Conservation (phyloP, 2,329 filamentous ascomycete species). For the Fusarium tricinctum region DNA sequence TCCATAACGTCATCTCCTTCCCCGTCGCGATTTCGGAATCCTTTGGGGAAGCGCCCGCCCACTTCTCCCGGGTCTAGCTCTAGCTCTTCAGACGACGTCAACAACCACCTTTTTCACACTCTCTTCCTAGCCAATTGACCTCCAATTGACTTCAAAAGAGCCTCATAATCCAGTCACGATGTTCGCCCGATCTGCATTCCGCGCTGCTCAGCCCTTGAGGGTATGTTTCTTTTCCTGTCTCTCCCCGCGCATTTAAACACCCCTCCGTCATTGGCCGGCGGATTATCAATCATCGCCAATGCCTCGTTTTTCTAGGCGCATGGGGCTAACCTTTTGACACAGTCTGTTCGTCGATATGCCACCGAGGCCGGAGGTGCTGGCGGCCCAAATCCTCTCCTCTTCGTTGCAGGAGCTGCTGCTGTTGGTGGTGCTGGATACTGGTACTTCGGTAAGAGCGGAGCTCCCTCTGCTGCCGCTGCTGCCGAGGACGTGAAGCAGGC, state of each 20-base stretch:
- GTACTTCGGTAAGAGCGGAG: conserved; percentile 64
- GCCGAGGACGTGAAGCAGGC: conserved; percentile 64
- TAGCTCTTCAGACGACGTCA: conserved; percentile 21
- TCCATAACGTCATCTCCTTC: conserved; percentile 39
- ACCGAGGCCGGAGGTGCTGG: conserved; percentile 69
- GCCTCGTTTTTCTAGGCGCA: neutral
- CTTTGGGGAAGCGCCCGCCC: conserved; percentile 23
- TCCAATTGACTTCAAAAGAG: conserved; percentile 43
- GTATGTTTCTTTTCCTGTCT: conserved; percentile 59
- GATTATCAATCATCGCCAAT: conserved; percentile 30
- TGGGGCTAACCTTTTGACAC: conserved; percentile 55
- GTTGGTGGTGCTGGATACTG: conserved; percentile 71
- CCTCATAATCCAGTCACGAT: conserved; percentile 60
- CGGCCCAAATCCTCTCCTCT: conserved; percentile 71
- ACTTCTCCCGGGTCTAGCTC: conserved; percentile 27
- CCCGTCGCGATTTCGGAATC: conserved; percentile 29
- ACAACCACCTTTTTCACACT: conserved; percentile 14
- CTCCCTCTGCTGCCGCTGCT: conserved; percentile 63
- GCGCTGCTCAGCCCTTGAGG: conserved; percentile 74
- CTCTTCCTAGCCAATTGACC: conserved; percentile 39
- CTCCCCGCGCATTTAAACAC: conserved; percentile 3
- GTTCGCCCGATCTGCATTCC: conserved; percentile 76
- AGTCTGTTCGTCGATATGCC: conserved; percentile 75
- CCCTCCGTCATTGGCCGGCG: conserved; percentile 9
- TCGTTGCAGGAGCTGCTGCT: conserved; percentile 70